These are phyloP conservation scores for Margaritispora aquatica DNA, from an alignment of 495 filamentous ascomycete genomes.

Conservation along the genomic window DNA sequence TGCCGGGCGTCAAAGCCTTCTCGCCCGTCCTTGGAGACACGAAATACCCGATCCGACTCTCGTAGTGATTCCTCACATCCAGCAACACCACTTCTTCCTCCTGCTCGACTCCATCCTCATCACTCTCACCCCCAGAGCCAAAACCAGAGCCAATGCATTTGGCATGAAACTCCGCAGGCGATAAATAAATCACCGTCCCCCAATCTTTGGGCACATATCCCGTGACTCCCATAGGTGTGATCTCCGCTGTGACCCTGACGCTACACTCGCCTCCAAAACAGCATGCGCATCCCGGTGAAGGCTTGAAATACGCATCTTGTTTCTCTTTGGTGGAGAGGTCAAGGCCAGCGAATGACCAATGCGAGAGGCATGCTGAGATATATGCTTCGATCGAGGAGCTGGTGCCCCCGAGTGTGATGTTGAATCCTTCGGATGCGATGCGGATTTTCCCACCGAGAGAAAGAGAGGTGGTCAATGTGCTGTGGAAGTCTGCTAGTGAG, in stretches of 20 bases:
- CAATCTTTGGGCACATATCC: conserved; percentile 19
- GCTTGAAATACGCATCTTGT: conserved; percentile 20
- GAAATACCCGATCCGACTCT: conserved; percentile 26
- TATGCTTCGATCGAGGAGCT: conserved; percentile 12
- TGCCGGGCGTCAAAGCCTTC: conserved; percentile 16
- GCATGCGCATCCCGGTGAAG: conserved; percentile 18
- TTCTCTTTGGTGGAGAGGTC: conserved; percentile 4
- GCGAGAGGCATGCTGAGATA: conserved; percentile 14
- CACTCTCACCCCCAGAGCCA: too few relatives aligned
- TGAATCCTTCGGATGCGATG: conserved; percentile 22
- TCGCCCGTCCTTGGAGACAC: conserved; percentile 12
- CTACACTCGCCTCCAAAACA: conserved; percentile 14
- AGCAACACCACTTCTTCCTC: conserved; percentile 11
- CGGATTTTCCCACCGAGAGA: conserved; percentile 21
- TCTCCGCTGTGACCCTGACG: conserved; percentile 15
- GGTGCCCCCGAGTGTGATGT: conserved; percentile 24
- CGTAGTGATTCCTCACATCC: conserved; percentile 26
- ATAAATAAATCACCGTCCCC: conserved; percentile 11
- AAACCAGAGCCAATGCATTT: conserved; percentile 2
- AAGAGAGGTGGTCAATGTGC: background rate
- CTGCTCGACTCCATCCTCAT: background rate
- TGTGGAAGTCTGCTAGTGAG: conserved; percentile 17
- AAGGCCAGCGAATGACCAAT: conserved; percentile 21
- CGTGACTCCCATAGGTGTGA: conserved; percentile 24
- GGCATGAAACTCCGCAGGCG: conserved; percentile 21